A percentile compares a stretch with the other conserved stretches of the same genome.
phyloP scores from a whole-genome alignment of 1,284 basidiomycete species.

The Chalciporus sp. region DNA sequence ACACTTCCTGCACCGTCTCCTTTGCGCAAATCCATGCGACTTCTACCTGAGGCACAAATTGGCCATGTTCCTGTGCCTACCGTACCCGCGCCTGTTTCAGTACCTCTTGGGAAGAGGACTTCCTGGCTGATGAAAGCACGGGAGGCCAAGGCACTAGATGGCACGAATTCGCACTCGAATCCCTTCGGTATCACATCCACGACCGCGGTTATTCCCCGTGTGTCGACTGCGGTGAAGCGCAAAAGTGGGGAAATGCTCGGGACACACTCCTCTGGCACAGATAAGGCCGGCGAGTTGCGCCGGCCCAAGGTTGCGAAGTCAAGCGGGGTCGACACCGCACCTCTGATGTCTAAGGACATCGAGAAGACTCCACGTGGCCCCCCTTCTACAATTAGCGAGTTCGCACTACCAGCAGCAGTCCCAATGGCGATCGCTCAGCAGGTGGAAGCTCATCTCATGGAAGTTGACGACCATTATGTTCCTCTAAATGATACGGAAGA shows the following conservation, averaged over 20 bases:
- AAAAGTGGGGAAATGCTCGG: conserved; percentile 65
- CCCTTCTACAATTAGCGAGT: conserved; percentile 11
- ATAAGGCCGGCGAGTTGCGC: conserved; percentile 43
- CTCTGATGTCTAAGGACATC: conserved; percentile 30
- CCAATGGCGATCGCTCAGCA: neutral
- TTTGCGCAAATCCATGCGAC: conserved; percentile 65
- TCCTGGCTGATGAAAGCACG: conserved; percentile 79
- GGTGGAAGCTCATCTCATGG: conserved; percentile 14
- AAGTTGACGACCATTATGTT: conserved; percentile 16
- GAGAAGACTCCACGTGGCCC: conserved; percentile 6
- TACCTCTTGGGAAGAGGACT: conserved; percentile 59
- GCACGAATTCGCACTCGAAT: conserved; percentile 44
- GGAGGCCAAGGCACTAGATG: conserved; percentile 72
- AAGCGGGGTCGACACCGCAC: conserved; percentile 36
- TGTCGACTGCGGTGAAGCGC: conserved; percentile 48
- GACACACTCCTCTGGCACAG: conserved; percentile 10
- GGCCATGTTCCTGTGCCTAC: conserved; percentile 36
- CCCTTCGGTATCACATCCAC: conserved; percentile 17
- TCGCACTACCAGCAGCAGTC: neutral
- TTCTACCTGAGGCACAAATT: conserved; percentile 47
- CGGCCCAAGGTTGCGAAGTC: conserved; percentile 53
- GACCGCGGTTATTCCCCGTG: conserved; percentile 14
- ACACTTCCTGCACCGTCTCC: conserved; percentile 66
- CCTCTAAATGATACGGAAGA: conserved; percentile 33
- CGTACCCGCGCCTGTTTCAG: conserved; percentile 45